Conservation (phyloP, 2,329 filamentous ascomycete species). For the Ophiocordyceps australis region DNA sequence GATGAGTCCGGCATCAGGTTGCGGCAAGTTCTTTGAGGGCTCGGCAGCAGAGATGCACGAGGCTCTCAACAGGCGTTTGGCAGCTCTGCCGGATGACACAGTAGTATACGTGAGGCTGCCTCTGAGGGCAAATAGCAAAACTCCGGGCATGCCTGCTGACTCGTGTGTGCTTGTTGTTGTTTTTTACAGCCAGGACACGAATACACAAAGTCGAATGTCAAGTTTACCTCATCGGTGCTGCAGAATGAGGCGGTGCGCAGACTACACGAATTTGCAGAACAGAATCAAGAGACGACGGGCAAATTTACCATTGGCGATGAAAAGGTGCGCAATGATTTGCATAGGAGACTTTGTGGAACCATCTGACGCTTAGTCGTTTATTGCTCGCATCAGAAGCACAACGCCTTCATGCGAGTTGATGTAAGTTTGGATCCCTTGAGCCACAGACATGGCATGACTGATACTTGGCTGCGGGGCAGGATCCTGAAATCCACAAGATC, state of each 20-base stretch:
- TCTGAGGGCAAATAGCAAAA: not conserved
- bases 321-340: conserved; percentile 39
- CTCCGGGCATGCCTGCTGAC: not conserved
- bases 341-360: not conserved
- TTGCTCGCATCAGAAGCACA: conserved; percentile 65
- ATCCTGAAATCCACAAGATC: conserved; percentile 67
- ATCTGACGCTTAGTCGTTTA: too few relatives aligned
- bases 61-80: conserved; percentile 75
- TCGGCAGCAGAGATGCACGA: conserved; percentile 80
- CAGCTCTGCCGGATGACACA: conserved; percentile 70
- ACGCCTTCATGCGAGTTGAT: conserved; percentile 85
- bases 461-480: conserved; percentile 23
- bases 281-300: conserved; percentile 78
- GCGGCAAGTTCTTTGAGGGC: conserved; percentile 92
- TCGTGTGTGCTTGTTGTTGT: too few relatives aligned
- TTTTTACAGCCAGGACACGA: conserved; percentile 73
- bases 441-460: not conserved
- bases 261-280: conserved; percentile 57
- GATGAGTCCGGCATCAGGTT: conserved; percentile 39
- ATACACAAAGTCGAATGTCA: conserved; percentile 94
- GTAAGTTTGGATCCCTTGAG: conserved; percentile 24
- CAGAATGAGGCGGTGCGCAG: conserved; percentile 61
- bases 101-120: conserved; percentile 57
- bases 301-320: conserved; percentile 95
- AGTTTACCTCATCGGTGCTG: conserved; percentile 63